Percentiles rank a stretch among this genome's conserved stretches.
Conservation (phyloP, 257 asterid species). For the Solanum dulcamara region DNA sequence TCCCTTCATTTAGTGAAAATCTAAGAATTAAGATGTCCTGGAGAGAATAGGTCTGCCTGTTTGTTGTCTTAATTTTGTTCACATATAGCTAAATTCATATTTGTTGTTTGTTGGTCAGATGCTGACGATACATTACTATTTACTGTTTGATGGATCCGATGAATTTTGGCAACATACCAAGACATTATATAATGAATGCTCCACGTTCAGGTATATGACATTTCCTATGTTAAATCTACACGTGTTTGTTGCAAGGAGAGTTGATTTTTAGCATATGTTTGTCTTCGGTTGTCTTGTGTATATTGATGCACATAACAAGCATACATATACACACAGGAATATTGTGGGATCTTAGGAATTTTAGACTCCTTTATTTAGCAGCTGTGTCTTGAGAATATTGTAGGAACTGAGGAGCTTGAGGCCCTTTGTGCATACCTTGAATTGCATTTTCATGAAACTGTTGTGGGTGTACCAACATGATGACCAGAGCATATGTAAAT, state of each 20-base stretch:
- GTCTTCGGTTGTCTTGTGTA: not conserved
- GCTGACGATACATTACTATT: slow-evolving; percentile 91
- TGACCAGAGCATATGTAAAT: not conserved
- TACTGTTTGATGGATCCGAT: slow-evolving; percentile 79
- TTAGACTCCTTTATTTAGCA: not conserved
- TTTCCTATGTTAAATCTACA: not conserved
- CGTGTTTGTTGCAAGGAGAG: not conserved
- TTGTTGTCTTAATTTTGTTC: not conserved
- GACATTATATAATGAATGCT: slow-evolving; percentile 50
- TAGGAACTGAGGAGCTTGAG: not conserved
- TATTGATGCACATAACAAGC: not conserved
- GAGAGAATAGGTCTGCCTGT: not conserved
- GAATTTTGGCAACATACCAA: slow-evolving; percentile 86
- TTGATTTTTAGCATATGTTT: not conserved
- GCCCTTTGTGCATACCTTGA: not conserved
- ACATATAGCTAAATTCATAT: not conserved
- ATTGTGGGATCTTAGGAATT: not conserved
- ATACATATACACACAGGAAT: not conserved
- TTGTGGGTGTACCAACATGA: not conserved
- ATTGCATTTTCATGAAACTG: not conserved
- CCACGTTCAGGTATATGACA: slow-evolving; percentile 59
- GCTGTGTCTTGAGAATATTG: not conserved
- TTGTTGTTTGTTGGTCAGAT: slow-evolving; percentile 30
- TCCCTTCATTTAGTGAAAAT: not conserved
- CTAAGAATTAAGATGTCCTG: not conserved